Evolutionary conservation across 768 basidiomycete species (phyloP).

Genomic region (Boletus fagicola): DNA sequence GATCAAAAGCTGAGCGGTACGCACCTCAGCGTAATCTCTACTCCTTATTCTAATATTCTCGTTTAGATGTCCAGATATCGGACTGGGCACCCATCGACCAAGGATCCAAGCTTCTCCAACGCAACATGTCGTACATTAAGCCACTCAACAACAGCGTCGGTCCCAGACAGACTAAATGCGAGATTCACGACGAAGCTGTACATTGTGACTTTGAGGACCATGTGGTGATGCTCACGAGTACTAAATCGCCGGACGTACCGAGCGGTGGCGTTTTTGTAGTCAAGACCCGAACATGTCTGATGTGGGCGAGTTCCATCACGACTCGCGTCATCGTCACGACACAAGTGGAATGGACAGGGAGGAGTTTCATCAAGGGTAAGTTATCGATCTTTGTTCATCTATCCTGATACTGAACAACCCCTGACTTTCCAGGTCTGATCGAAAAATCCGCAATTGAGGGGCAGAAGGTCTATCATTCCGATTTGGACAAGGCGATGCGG

Average conservation of each 20-base stretch:
- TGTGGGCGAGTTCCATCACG: conserved; percentile 81
- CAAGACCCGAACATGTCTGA: conserved; percentile 92
- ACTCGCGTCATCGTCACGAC: conserved; percentile 85
- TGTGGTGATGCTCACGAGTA: conserved; percentile 82
- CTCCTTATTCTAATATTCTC: neutral
- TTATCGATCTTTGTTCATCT: neutral
- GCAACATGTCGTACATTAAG: conserved; percentile 97
- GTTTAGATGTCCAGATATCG: conserved; percentile 86
- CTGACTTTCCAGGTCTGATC: conserved; percentile 69
- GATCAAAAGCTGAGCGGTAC: conserved; percentile 86
- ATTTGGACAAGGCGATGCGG: conserved; percentile 83
- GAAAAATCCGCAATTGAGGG: conserved; percentile 90
- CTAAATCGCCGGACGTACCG: conserved; percentile 91
- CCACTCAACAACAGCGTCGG: conserved; percentile 85
- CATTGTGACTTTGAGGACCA: conserved; percentile 83
- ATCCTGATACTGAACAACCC: conserved; percentile 1
- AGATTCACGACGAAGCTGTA: conserved; percentile 83
- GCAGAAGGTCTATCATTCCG: conserved; percentile 81
- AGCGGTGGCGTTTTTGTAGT: conserved; percentile 91
- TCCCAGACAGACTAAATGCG: conserved; percentile 94
- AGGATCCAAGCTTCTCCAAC: conserved; percentile 66
- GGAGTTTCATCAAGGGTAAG: conserved; percentile 93
- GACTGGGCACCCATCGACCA: conserved; percentile 80
- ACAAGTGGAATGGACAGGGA: conserved; percentile 92
- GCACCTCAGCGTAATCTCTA: conserved; percentile 21